Percentiles rank a stretch among this genome's conserved stretches.
These are phyloP conservation scores for Geosmithia putterillii DNA, from an alignment of 2,329 filamentous ascomycete species.

Conservation along the genomic window DNA sequence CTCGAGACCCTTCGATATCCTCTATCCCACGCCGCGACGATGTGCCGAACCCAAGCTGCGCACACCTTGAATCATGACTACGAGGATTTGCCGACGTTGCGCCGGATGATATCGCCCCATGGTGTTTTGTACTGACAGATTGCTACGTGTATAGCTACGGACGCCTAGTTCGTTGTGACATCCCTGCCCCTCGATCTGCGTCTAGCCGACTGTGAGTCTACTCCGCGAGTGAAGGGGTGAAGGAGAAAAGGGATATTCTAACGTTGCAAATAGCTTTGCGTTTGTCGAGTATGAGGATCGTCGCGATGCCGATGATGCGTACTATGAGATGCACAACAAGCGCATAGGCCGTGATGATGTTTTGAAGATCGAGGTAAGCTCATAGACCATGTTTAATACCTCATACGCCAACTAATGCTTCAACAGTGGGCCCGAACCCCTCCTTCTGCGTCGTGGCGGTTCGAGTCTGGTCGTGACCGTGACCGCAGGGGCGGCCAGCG, in stretches of 20 bases:
- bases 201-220: conserved; percentile 83
- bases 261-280: conserved; percentile 53
- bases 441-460: conserved; percentile 95
- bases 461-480: conserved; percentile 79
- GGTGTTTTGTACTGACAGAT: conserved; percentile 35
- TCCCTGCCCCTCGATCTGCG: conserved; percentile 87
- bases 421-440: conserved; percentile 91
- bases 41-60: not conserved
- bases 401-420: not conserved
- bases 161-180: conserved; percentile 94
- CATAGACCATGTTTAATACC: not conserved
- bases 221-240: too few relatives aligned
- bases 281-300: conserved; percentile 99
- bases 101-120: not conserved
- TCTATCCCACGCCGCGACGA: not conserved
- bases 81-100: not conserved
- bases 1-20: not conserved
- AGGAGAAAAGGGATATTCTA: not conserved
- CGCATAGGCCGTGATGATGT: conserved; percentile 90
- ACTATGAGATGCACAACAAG: conserved; percentile 99
- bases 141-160: conserved; percentile 62
- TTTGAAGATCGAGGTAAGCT: conserved; percentile 86
- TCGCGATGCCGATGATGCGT: conserved; percentile 95
- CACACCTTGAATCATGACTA: not conserved
- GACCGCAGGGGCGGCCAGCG: conserved; percentile 39